Evolutionary conservation across 2,329 filamentous ascomycete genomes (phyloP).

Genomic region (Trichoderma koningiopsis): DNA sequence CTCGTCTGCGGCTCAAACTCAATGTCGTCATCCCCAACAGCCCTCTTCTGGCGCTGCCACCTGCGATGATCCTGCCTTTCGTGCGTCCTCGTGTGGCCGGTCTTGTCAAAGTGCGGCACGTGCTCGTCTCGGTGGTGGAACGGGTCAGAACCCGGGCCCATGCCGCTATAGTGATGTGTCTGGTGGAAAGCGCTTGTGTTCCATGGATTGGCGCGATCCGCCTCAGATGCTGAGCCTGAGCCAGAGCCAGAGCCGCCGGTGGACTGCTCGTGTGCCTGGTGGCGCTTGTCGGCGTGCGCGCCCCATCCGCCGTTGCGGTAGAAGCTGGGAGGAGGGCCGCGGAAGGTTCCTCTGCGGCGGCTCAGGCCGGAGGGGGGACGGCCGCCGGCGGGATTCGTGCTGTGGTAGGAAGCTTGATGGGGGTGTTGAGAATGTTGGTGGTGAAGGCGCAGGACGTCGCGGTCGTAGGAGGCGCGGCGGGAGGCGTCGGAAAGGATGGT

Average conservation of each 20-base stretch:
- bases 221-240: background rate
- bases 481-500: constrained; percentile 69
- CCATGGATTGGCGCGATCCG: constrained; percentile 31
- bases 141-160: constrained; percentile 60
- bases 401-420: constrained; percentile 55
- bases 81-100: constrained; percentile 74
- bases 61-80: constrained; percentile 58
- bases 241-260: constrained; percentile 36
- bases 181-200: constrained; percentile 28
- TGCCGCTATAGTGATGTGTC: constrained; percentile 45
- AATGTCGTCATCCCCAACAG: constrained; percentile 42
- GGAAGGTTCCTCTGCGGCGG: constrained; percentile 72
- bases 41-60: constrained; percentile 41
- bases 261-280: constrained; percentile 52
- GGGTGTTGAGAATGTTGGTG: constrained; percentile 37
- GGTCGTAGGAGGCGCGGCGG: constrained; percentile 82
- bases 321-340: constrained; percentile 86
- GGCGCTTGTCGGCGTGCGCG: constrained; percentile 59
- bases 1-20: constrained; percentile 47
- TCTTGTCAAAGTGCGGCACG: constrained; percentile 73
- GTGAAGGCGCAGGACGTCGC: constrained; percentile 56
- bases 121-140: constrained; percentile 51
- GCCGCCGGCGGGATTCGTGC: constrained; percentile 65
- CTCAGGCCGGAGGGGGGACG: constrained; percentile 81
- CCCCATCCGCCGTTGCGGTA: constrained; percentile 83